Percentiles rank a stretch among this genome's conserved stretches.
Evolutionary conservation across 768 basidiomycete species (phyloP).

Genomic region (Brasilioporus rufonigricans): DNA sequence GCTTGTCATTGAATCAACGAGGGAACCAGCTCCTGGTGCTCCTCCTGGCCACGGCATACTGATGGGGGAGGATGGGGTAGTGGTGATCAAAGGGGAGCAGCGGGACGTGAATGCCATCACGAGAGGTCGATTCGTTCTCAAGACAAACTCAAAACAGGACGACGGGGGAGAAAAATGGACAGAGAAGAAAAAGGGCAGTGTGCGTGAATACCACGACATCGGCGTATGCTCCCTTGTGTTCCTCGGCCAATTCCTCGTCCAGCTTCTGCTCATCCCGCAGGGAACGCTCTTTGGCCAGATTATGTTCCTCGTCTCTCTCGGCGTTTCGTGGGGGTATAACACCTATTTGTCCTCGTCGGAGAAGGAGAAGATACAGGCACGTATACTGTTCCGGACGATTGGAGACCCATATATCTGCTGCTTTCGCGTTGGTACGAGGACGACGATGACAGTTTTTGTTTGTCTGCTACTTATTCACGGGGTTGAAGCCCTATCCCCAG

Average conservation of each 20-base stretch:
- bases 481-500: neutral
- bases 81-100: no score
- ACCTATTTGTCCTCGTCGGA: slow-evolving; percentile 19
- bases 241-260: slow-evolving; percentile 33
- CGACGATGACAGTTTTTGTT: slow-evolving; percentile 22
- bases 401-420: neutral
- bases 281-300: slow-evolving; percentile 33
- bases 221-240: no score
- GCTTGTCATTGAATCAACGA: no score
- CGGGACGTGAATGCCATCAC: no score
- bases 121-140: no score
- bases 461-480: slow-evolving; percentile 21
- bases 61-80: no score
- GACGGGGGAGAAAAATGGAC: no score
- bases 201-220: no score
- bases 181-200: no score
- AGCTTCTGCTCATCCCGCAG: slow-evolving; percentile 34
- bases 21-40: no score
- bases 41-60: no score
- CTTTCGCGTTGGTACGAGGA: slow-evolving; percentile 18
- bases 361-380: slow-evolving; percentile 21
- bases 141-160: no score
- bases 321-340: slow-evolving; percentile 35
- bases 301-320: slow-evolving; percentile 32
- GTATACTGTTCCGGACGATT: slow-evolving; percentile 14